Evolutionary conservation across 2,329 filamentous ascomycete species (phyloP), one percentile per base, ranked within the genome.

Genomic region (Pseudopyrenochaeta lycopersici): DNA sequence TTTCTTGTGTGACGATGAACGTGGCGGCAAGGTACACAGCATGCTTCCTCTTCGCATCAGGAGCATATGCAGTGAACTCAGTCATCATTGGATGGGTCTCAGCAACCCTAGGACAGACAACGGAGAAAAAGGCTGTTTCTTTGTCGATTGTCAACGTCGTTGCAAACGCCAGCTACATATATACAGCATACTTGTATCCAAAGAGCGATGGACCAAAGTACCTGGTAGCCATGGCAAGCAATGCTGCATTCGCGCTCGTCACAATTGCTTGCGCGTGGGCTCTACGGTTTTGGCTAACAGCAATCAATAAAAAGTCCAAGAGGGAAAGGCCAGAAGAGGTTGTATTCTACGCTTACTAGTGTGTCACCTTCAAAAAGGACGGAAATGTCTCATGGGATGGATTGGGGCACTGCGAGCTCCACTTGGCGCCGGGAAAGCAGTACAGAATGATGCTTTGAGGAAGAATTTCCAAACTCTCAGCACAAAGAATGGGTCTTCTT

Each of bases 91-190:
- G 69, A 11, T 80, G 77, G 77, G 69, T 71, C 1, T 72, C 73
- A 7, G 70, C 68, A 2, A 73, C 72, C 1, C 59, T 77, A 3
- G 74, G 73, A 1, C 75, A 78, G 36, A 77, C 77, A 1, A 62
- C 72, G 30, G 76, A 78, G 49, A 80, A 79, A 61, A 76, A 75
- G 36, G 73, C 77, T 14, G 75, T 75, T 5, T 62, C 68, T 3
- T 64, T 78, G 17, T 73, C 76, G 1, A 73, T 78, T 18, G 75
- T 76, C 7, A 79, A 80, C 53, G 72, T 74, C 1, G 60, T 75
- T 18, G 75, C 73, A 5, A 78, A 77, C 35, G 54, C 73, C 33
- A 68, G 72, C 7, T 69, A 74, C 32, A 77, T 79, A 17, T 79
- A 67, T 44, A 70, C 64, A 9, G 61, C 64, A 27, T 68, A 68